Conservation (phyloP, 768 basidiomycete species). For the Auricularia sp. region DNA sequence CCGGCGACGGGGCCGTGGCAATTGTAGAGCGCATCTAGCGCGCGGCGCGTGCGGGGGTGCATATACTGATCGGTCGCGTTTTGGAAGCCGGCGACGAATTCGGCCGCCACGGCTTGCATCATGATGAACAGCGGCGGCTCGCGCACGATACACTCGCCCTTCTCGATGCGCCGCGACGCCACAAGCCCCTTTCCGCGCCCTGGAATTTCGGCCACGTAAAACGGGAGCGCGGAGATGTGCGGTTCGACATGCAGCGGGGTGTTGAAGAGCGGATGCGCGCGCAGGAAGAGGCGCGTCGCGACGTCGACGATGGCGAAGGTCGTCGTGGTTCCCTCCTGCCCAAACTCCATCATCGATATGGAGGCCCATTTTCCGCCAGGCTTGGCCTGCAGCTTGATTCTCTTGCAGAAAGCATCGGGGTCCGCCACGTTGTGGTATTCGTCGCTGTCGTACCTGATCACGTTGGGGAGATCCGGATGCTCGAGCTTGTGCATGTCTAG, state of each 20-base stretch:
- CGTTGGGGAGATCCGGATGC: neutral
- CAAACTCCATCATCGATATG: neutral
- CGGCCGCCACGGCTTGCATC: neutral
- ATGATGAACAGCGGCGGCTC: slow-evolving; percentile 21
- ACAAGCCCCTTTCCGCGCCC: slow-evolving; percentile 19
- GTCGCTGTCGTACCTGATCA: neutral
- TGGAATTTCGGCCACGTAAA: slow-evolving; percentile 28
- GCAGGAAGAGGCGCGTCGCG: neutral
- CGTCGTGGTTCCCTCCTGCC: neutral
- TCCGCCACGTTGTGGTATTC: neutral
- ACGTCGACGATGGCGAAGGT: neutral
- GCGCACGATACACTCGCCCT: slow-evolving; percentile 16
- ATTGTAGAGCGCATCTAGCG: neutral
- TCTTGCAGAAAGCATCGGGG: neutral
- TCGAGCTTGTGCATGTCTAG: neutral
- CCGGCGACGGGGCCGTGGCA: neutral
- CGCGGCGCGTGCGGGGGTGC: neutral
- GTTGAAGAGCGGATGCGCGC: neutral
- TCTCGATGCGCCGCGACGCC: slow-evolving; percentile 16
- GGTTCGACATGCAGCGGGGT: neutral
- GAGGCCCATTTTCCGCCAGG: neutral
- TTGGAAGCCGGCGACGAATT: neutral
- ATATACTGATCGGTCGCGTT: neutral
- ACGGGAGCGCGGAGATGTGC: neutral
- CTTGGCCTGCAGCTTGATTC: neutral